A percentile compares a stretch with the other conserved stretches of the same genome.
Conservation (phyloP, 169 alveolate species). For the Plasmodium gallinaceum region DNA sequence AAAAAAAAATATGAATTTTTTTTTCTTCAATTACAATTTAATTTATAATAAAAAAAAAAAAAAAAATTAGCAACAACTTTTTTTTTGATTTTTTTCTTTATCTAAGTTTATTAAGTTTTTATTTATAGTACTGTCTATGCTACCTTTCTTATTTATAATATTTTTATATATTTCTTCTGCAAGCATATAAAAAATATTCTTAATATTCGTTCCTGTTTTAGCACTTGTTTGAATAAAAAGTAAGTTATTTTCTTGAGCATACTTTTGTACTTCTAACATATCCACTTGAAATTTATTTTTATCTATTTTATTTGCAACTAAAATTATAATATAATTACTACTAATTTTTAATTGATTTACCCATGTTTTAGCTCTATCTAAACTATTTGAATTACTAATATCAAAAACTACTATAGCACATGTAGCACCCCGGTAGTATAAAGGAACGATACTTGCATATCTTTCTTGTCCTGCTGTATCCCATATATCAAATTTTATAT, state of each 20-base stretch:
- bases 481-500: conserved; percentile 91
- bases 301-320: conserved; percentile 86
- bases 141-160: conserved; percentile 48
- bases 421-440: conserved; percentile 92
- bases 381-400: conserved; percentile 85
- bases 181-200: conserved; percentile 82
- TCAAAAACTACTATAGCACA: conserved; percentile 93
- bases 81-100: conserved; percentile 53
- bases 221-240: conserved; percentile 87
- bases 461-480: conserved; percentile 96
- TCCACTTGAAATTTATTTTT: conserved; percentile 81
- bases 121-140: conserved; percentile 22
- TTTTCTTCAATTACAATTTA: conserved; percentile 9
- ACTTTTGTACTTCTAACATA: conserved; percentile 81
- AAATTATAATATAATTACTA: conserved; percentile 81
- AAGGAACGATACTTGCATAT: conserved; percentile 89
- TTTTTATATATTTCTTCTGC: conserved; percentile 78
- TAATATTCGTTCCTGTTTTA: conserved; percentile 85
- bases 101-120: conserved; percentile 56
- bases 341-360: conserved; percentile 83
- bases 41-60: conserved; percentile 8
- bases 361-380: conserved; percentile 90
- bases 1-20: conserved; percentile 16
- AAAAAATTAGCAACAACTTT: conserved; percentile 55
- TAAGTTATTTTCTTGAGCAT: conserved; percentile 83